Evolutionary conservation across 164 flowering plant species (phyloP).

Genomic region (Liquidambar formosana): DNA sequence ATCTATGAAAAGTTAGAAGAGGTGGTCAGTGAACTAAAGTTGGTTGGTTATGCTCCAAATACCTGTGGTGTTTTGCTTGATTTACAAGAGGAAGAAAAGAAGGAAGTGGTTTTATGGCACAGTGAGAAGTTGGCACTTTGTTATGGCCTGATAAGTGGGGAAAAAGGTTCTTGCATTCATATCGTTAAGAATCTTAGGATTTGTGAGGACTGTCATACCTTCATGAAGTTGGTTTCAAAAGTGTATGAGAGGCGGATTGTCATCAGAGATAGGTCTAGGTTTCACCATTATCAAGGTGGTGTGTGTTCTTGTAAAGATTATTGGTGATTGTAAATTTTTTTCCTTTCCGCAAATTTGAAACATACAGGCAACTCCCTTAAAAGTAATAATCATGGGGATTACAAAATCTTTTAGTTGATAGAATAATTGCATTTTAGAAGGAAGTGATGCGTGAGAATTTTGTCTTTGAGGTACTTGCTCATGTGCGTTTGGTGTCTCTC

Average conservation of each 20-base stretch:
- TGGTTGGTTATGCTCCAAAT: conserved; percentile 61
- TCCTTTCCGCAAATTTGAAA: no score
- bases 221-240: conserved; percentile 69
- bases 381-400: no score
- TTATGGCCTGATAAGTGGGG: conserved; percentile 46
- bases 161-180: conserved; percentile 40
- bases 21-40: conserved; percentile 46
- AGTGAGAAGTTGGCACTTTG: conserved; percentile 84
- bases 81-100: conserved; percentile 72
- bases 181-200: conserved; percentile 76
- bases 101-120: conserved; percentile 62
- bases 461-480: no score
- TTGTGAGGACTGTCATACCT: conserved; percentile 79
- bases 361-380: no score
- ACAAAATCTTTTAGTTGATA: background rate
- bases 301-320: conserved; percentile 64
- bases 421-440: background rate
- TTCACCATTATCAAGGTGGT: conserved; percentile 74
- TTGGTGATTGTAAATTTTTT: conserved; percentile 33
- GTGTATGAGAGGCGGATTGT: conserved; percentile 53
- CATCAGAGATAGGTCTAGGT: conserved; percentile 73
- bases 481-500: no score
- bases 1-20: conserved; percentile 57
- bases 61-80: conserved; percentile 49
- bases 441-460: no score